Evolutionary conservation across 805 yeast species (phyloP).

Genomic region (Nakazawaea peltata): DNA sequence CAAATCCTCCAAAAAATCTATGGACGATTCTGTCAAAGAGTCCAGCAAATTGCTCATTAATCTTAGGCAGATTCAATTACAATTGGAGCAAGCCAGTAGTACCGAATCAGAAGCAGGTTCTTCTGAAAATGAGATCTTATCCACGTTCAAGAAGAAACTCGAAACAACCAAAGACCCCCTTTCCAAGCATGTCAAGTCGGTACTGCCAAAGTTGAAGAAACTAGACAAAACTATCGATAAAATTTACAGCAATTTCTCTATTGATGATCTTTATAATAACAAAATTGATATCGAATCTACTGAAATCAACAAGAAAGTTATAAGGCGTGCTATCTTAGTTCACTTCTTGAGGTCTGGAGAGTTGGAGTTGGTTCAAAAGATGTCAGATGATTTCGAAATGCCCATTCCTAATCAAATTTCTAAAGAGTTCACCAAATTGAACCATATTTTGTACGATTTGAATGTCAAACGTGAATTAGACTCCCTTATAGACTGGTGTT

Average conservation of each 20-base stretch:
- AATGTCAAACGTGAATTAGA: constrained; percentile 26
- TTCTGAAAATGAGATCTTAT: neutral
- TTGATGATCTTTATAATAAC: constrained; percentile 19
- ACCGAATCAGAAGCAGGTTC: too few relatives aligned
- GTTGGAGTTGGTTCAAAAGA: constrained; percentile 15
- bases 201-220: constrained; percentile 18
- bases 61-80: neutral
- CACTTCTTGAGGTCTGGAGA: constrained; percentile 24
- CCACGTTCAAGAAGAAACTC: neutral
- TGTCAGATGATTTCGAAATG: constrained; percentile 22
- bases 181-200: too few relatives aligned
- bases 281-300: constrained; percentile 22
- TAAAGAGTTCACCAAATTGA: constrained; percentile 31
- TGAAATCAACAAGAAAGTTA: constrained; percentile 13
- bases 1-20: neutral
- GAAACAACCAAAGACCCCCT: too few relatives aligned
- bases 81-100: constrained; percentile 1
- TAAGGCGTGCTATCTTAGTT: constrained; percentile 22
- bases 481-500: constrained; percentile 45
- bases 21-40: neutral
- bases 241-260: constrained; percentile 15
- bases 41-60: neutral
- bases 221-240: constrained; percentile 20
- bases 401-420: constrained; percentile 20
- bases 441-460: constrained; percentile 28